Evolutionary conservation across 225 moss, liverwort and hornwort genomes (phyloP).

Genomic region (Asterella californica): DNA sequence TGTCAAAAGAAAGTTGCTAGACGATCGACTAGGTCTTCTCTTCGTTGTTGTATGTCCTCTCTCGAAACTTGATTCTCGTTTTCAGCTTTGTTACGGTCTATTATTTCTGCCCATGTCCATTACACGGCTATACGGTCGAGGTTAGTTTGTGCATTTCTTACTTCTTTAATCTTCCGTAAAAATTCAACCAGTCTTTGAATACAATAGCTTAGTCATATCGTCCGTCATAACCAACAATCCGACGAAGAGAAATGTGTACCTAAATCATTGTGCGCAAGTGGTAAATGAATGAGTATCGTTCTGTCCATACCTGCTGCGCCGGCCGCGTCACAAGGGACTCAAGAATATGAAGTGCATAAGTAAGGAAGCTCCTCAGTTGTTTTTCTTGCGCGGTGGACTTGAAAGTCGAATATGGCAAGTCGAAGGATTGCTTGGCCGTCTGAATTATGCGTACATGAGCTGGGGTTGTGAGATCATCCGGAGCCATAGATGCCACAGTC

Average conservation of each 20-base stretch:
- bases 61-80: no score
- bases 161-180: no score
- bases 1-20: no score
- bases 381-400: not conserved
- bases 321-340: not conserved
- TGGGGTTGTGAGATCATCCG: slow-evolving; percentile 9
- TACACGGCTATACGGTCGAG: no score
- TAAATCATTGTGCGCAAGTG: not conserved
- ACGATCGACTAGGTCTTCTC: no score
- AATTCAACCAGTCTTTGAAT: no score
- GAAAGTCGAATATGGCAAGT: not conserved
- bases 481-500: slow-evolving; percentile 17
- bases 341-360: slow-evolving; percentile 13
- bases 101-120: no score
- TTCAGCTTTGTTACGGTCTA: no score
- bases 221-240: not conserved
- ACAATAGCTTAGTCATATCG: no score
- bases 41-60: no score
- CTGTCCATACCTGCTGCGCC: not conserved
- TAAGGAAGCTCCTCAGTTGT: slow-evolving; percentile 13
- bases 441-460: not conserved
- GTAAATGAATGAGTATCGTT: not conserved
- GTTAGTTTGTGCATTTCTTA: no score
- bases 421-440: not conserved
- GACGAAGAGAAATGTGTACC: not conserved